Evolutionary conservation across 2,329 filamentous ascomycete genomes (phyloP).

Genomic region (Nemania sp.): DNA sequence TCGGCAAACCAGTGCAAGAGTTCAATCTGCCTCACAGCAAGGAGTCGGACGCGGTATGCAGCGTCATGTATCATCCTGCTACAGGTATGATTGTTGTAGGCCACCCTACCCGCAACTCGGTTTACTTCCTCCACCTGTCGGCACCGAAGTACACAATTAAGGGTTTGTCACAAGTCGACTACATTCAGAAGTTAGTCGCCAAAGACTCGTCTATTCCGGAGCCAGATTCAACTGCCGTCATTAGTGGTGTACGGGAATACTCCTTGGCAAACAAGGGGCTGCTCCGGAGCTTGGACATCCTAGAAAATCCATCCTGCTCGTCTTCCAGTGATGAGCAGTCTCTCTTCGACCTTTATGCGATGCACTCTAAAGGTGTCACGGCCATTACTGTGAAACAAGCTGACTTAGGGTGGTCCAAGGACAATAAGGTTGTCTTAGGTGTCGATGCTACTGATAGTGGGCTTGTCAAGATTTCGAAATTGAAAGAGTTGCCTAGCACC

Average conservation of each 20-base stretch:
- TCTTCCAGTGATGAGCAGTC: conserved; percentile 76
- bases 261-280: conserved; percentile 89
- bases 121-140: conserved; percentile 96
- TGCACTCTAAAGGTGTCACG: conserved; percentile 98
- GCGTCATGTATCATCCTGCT: conserved; percentile 90
- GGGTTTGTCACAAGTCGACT: conserved; percentile 87
- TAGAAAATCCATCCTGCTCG: conserved; percentile 75
- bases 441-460: conserved; percentile 82
- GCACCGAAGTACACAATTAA: conserved; percentile 91
- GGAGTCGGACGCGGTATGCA: conserved; percentile 97
- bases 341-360: conserved; percentile 94
- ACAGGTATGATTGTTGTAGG: conserved; percentile 95
- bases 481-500: conserved; percentile 66
- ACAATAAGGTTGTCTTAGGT: conserved; percentile 86
- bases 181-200: conserved; percentile 80
- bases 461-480: conserved; percentile 78
- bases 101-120: conserved; percentile 94
- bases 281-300: conserved; percentile 89
- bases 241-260: conserved; percentile 96
- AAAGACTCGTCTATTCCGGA: conserved; percentile 80
- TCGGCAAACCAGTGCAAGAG: conserved; percentile 96
- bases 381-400: conserved; percentile 86
- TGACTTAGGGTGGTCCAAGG: conserved; percentile 90
- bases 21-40: conserved; percentile 96
- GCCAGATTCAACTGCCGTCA: conserved; percentile 94